A percentile compares a stretch with the other conserved stretches of the same genome.
Conservation (phyloP, 768 basidiomycete genomes). For the Cubamyces sp. region DNA sequence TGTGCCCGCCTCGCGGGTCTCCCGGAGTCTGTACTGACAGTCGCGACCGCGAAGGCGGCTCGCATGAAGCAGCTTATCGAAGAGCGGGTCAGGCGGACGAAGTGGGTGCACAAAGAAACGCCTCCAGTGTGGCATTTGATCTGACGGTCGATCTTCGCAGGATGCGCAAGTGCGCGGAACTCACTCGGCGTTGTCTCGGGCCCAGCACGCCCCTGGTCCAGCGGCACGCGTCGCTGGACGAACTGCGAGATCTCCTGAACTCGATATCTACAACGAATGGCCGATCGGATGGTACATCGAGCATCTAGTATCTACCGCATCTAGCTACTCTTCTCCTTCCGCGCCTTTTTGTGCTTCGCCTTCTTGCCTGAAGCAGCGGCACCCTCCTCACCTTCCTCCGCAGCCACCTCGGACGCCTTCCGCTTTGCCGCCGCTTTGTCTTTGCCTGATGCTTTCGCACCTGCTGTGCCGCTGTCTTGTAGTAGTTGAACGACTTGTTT, state of each 20-base stretch:
- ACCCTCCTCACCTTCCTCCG: constrained; percentile 10
- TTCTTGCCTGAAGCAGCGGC: constrained; percentile 34
- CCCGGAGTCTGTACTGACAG: constrained; percentile 65
- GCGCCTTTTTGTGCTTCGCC: constrained; percentile 51
- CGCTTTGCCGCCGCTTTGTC: constrained; percentile 35
- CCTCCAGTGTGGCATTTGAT: neutral
- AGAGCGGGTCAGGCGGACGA: constrained; percentile 52
- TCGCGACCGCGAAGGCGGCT: constrained; percentile 57
- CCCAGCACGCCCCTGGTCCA: neutral
- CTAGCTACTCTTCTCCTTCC: constrained; percentile 34
- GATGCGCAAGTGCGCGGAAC: constrained; percentile 34
- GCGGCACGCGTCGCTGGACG: constrained; percentile 6
- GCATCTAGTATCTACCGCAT: neutral
- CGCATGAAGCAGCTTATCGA: constrained; percentile 58
- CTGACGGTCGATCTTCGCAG: constrained; percentile 22
- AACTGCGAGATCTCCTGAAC: constrained; percentile 16
- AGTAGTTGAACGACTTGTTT: constrained; percentile 55
- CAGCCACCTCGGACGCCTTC: constrained; percentile 30
- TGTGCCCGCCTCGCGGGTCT: constrained; percentile 88
- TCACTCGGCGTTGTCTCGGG: constrained; percentile 29
- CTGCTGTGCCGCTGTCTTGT: constrained; percentile 23
- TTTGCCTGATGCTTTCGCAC: constrained; percentile 28
- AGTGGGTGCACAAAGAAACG: constrained; percentile 38
- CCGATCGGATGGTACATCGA: constrained; percentile 13
- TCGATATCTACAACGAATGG: constrained; percentile 8